These are phyloP conservation scores for Kwoniella bestiolae DNA, from an alignment of 768 basidiomycete species.

Conservation along the genomic window DNA sequence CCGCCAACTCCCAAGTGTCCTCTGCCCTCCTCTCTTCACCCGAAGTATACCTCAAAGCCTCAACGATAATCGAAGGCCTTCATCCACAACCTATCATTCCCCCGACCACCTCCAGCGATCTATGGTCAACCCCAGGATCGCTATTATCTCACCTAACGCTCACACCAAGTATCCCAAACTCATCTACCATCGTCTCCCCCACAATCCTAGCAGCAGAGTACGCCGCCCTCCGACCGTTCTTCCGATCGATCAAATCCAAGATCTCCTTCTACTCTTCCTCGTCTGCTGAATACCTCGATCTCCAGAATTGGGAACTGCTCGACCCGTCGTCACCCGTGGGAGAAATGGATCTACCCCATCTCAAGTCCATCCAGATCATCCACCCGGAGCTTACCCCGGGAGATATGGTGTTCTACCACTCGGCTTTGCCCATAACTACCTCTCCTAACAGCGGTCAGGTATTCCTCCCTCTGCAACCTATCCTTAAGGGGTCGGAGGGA, in stretches of 20 bases:
- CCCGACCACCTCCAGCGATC: not conserved
- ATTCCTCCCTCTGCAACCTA: slow-evolving; percentile 18
- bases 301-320: slow-evolving; percentile 43
- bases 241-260: slow-evolving; percentile 28
- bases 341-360: slow-evolving; percentile 31
- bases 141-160: slow-evolving; percentile 25
- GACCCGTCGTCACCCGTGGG: slow-evolving; percentile 2
- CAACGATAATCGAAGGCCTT: slow-evolving; percentile 30
- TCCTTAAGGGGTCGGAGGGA: not conserved
- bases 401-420: slow-evolving; percentile 42
- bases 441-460: slow-evolving; percentile 11
- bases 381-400: slow-evolving; percentile 39
- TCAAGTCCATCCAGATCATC: slow-evolving; percentile 11
- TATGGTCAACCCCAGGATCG: slow-evolving; percentile 7
- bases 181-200: slow-evolving; percentile 19
- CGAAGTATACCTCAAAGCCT: slow-evolving; percentile 23
- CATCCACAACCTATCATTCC: slow-evolving; percentile 13
- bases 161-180: slow-evolving; percentile 25
- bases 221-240: slow-evolving; percentile 41
- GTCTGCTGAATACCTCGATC: slow-evolving; percentile 33
- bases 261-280: slow-evolving; percentile 42
- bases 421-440: slow-evolving; percentile 25
- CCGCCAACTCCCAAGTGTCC: slow-evolving; percentile 30
- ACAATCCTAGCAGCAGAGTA: slow-evolving; percentile 41
- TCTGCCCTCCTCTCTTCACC: slow-evolving; percentile 16